Percentiles rank a stretch among this genome's conserved stretches.
Evolutionary conservation across 148 eudicot genomes (phyloP).

Genomic region (Rhododendron williamsianum): DNA sequence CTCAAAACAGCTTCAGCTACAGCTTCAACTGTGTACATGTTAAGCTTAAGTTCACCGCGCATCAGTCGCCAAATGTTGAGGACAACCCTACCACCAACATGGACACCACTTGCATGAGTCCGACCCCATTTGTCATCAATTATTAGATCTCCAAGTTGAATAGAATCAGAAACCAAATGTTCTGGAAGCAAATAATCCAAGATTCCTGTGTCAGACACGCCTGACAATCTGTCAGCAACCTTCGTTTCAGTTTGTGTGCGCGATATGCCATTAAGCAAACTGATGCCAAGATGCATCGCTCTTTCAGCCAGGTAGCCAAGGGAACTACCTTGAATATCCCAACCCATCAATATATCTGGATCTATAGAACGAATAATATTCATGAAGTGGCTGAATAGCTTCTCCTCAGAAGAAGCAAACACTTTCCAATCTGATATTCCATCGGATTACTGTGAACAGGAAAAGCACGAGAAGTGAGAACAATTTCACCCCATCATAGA

Average conservation of each 20-base stretch:
- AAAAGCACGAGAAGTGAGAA: not conserved
- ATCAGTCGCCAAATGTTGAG: conserved; percentile 88
- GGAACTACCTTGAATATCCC: conserved; percentile 92
- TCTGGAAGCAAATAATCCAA: conserved; percentile 35
- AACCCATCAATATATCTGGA: conserved; percentile 88
- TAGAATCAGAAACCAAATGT: conserved; percentile 41
- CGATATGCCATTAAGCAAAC: conserved; percentile 70
- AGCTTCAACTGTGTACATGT: conserved; percentile 79
- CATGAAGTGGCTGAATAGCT: conserved; percentile 54
- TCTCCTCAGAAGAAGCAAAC: conserved; percentile 41
- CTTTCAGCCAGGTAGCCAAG: conserved; percentile 95
- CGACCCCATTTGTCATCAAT: conserved; percentile 98
- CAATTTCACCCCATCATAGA: not conserved
- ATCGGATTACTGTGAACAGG: conserved; percentile 45
- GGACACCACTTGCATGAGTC: conserved; percentile 93
- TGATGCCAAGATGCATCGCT: conserved; percentile 61
- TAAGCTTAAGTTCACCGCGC: conserved; percentile 79
- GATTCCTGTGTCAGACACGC: conserved; percentile 33
- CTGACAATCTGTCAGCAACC: conserved; percentile 28
- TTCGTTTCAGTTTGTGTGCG: conserved; percentile 55
- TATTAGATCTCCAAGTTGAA: conserved; percentile 39
- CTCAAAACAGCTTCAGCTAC: conserved; percentile 86
- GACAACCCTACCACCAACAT: conserved; percentile 86
- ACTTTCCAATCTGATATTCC: conserved; percentile 51
- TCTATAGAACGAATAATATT: conserved; percentile 41